Base-by-base conservation (phyloP, 768 basidiomycete species). In the Phlebiopsis flavidoalba region DNA sequence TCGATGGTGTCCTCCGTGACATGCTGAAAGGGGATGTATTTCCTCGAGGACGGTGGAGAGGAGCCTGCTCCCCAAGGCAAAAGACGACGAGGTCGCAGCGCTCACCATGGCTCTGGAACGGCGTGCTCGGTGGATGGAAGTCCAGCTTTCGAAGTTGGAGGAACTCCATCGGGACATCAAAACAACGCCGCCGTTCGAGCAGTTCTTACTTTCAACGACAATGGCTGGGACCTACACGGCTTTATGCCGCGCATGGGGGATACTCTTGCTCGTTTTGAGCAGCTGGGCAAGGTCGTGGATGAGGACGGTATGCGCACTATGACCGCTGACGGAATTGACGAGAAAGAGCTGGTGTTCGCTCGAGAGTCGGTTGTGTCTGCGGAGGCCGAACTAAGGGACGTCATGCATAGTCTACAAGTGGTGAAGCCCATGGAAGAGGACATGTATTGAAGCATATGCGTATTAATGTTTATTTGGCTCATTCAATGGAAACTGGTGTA, bases 71-170 rank as follows among this genome's bases (percentile, higher is more conserved):
- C 78, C 26, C 75, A 80, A 19, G 83, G 79, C 22, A 87, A 84
- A n/a, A 66, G 90, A 92, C 63, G 91, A 93, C 67, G 92, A 95
- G 69, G 91, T 94, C 7, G 89, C 88, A 2, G 88, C 88, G 17
- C 75, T 94, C 61, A 94, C 91, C 1, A 76, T 88, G 53, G 91
- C 91, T 8, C 81, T 95, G 49, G 91, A 93, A 70, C 86, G 89
- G 62, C 88, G 93, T n/a, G 93, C 92, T 15, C 81, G 90, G 47
- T 95, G 92, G 91, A 93, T 95, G 89, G 91, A 94, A 73, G 89
- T 92, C 21, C 92, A 93, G 71, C 73, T 95, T 17, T 90, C 89
- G 0, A 93, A 94, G 70, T 77, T 95, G 37, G 92, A 95, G 72
- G 92, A 92, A 67, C 78, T 94, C 36, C 92, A 95, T 65, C 87